Base-by-base conservation (phyloP, 306 rosid genomes). In the Ziziphus jujuba region DNA sequence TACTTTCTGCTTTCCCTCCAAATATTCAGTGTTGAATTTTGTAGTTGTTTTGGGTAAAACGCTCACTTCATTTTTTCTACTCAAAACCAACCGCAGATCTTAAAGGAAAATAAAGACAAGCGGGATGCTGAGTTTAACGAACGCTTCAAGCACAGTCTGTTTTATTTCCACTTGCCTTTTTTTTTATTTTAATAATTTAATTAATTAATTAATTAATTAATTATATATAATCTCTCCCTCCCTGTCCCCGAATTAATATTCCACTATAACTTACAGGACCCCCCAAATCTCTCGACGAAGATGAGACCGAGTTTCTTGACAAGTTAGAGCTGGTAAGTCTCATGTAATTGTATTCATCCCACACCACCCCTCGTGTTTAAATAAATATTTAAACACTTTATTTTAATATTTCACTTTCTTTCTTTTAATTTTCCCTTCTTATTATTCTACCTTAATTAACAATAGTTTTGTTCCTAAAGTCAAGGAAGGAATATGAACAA, bases 241-340 rank as follows among this genome's bases (percentile, higher is more conserved):
- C 22, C 14, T 20, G 8, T 5, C 3, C 22, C 22, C 17, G 16
- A 51, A 21, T 19, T 23, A 57, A 40, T 1, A 58, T 28, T 19
- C 20, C 66, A 24, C 40, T 72, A n/a, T 31, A 48, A 51, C 21
- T 76, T 59, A 40, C 77, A 92, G 96, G 98, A 71, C 98, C 98
- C 10, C 97, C 98, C 50, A 93, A 93, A 85, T 93, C 98, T 75
- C 80, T 93, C 82, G 98, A 93, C 2, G 97, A 90, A 22, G 98
- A 93, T 5, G 98, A 90, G 89, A 84, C 96, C 0, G 97, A 92
- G 70, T 92, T 92, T 77, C 96, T 93, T 68, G 97, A 93, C 14
- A 87, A 69, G 17, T 77, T 71, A 67, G 97, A 93, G 78, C 54
- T 54, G 45, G 96, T 92, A 60, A 70, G 28, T 5, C 10, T 31